Conservation (phyloP, 2,329 filamentous ascomycete genomes). For the Pseudocercospora fuligena region DNA sequence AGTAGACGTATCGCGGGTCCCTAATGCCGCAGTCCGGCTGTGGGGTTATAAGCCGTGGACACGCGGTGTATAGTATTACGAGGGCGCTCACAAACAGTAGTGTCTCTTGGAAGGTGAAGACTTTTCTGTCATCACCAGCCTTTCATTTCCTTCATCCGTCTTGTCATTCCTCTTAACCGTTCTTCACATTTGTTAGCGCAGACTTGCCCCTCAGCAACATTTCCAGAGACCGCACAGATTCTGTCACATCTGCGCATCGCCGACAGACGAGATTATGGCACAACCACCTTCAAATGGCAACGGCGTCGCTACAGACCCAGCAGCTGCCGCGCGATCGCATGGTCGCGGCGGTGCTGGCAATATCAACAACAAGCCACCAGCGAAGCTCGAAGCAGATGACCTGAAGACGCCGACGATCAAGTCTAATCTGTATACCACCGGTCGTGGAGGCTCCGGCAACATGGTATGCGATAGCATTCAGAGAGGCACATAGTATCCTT, state of each 20-base stretch:
- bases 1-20: too few relatives aligned
- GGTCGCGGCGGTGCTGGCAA: conserved; percentile 76
- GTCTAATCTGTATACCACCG: conserved; percentile 82
- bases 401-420: conserved; percentile 85
- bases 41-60: too few relatives aligned
- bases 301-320: not conserved
- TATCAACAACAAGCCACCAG: conserved; percentile 48
- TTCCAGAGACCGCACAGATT: not conserved
- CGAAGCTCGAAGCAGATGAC: conserved; percentile 56
- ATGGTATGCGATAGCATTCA: conserved; percentile 55
- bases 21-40: too few relatives aligned
- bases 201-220: not conserved
- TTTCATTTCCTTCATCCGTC: not conserved
- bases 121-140: not conserved
- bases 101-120: conserved; percentile 3
- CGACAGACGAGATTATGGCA: not conserved
- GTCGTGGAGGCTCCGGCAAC: conserved; percentile 85
- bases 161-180: not conserved
- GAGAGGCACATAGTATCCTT: too few relatives aligned
- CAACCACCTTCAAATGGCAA: conserved; percentile 12
- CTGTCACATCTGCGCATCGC: not conserved
- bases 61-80: conserved; percentile 1
- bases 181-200: not conserved
- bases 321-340: conserved; percentile 45
- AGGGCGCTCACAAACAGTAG: not conserved